phyloP scores from a whole-genome alignment of 2,329 filamentous ascomycete species.

The Stachybotrys echinatus region DNA sequence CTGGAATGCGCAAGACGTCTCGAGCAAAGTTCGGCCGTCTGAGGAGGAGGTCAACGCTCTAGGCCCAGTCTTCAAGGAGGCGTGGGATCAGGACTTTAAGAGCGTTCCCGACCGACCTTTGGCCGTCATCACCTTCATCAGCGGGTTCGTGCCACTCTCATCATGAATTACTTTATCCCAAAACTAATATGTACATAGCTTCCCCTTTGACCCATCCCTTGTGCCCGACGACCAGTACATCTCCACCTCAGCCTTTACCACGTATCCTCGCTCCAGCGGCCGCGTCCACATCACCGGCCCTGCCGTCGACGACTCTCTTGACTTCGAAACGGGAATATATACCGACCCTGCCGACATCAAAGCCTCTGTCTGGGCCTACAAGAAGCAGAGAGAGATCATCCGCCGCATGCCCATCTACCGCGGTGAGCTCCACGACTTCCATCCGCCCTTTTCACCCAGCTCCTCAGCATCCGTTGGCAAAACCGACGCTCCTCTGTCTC shows the following conservation, averaged over 20 bases:
- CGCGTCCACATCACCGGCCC: constrained; percentile 42
- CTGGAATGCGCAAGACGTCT: constrained; percentile 48
- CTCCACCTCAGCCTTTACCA: neutral
- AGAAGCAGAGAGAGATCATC: constrained; percentile 52
- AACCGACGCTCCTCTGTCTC: constrained; percentile 11
- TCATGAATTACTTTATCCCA: too few species aligned
- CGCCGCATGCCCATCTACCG: constrained; percentile 47
- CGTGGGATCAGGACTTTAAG: constrained; percentile 45
- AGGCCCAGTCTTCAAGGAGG: constrained; percentile 40
- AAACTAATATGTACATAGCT: constrained; percentile 16
- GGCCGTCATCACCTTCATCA: constrained; percentile 32
- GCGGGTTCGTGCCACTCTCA: constrained; percentile 2
- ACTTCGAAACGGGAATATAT: constrained; percentile 53
- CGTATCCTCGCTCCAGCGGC: constrained; percentile 15
- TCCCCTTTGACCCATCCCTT: constrained; percentile 30
- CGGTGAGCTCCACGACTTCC: constrained; percentile 31
- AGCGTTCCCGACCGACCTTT: constrained; percentile 32
- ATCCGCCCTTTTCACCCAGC: constrained; percentile 34
- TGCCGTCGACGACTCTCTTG: constrained; percentile 17
- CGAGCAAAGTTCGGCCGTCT: constrained; percentile 46
- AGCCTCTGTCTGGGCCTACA: constrained; percentile 56
- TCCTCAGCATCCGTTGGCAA: constrained; percentile 28
- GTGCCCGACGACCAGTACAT: constrained; percentile 31
- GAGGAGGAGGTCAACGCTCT: constrained; percentile 42
- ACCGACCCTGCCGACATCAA: constrained; percentile 48